Evolutionary conservation across 345 rosid species (phyloP), one percentile per base, ranked within the genome.

Genomic region (Eucalyptus rudis): DNA sequence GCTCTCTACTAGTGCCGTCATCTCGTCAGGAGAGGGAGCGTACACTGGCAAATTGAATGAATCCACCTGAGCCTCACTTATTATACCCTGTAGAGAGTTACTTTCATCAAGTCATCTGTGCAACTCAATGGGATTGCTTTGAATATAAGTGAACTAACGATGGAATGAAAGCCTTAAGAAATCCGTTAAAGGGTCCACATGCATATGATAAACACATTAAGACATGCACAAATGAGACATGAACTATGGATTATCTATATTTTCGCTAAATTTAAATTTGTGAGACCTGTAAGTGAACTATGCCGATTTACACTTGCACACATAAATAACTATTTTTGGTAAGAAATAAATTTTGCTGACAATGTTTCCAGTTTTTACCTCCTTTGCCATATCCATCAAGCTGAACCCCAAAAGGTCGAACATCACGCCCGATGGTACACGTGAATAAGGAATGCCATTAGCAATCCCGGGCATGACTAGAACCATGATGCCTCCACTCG

Each of bases 401-500:
- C 88, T 86, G 13, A 88, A 54, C 24, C 88, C 93, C 52, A 93
- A 71, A 88, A 88, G 52, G 87, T 89, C 89, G 83, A 59, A 90
- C 76, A 89, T 83, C 80, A 92, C 45, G 10, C 94, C 94, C 4
- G 49, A 86, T 85, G 89, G 86, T 4, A 88, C n/a, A 59, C 87
- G 92, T n/a, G 93, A 92, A 88, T 86, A 52, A 31, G 89, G 80
- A 85, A 89, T 88, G 49, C 91, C 93, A 81, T 90, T 90, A 3
- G 89, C 89, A 6, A 89, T 80, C 86, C 91, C 90, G 12, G 92
- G 90, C 33, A 92, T 88, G 36, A 94, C 87, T 50, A 94, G 80
- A 8, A 91, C 91, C 89, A 94, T n/a, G 79, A 94, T 76, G 27
- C 95, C 95, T 25, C 96, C 94, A 2, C 89, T 36, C 31, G 90